phyloP scores from a whole-genome alignment of 768 basidiomycete species.

The Leccinum subgranulosum region DNA sequence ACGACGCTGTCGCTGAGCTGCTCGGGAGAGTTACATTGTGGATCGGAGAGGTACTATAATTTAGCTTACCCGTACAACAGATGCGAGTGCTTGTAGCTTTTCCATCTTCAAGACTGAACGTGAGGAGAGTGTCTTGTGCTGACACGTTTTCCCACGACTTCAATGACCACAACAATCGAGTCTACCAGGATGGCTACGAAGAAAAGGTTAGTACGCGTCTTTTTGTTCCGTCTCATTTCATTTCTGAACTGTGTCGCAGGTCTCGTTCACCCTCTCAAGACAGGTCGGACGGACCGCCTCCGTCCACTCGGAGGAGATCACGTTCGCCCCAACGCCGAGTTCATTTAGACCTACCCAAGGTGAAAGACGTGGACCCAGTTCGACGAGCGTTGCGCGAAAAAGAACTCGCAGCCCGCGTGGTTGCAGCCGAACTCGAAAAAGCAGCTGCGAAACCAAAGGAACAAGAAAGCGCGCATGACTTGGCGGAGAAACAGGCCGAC shows the following conservation, averaged over 20 bases:
- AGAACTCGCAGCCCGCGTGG: constrained; percentile 69
- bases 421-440: constrained; percentile 66
- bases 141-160: neutral
- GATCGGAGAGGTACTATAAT: neutral
- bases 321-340: constrained; percentile 33
- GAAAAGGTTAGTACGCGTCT: constrained; percentile 33
- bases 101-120: constrained; percentile 37
- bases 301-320: constrained; percentile 41
- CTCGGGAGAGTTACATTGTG: neutral
- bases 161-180: constrained; percentile 16
- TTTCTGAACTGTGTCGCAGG: constrained; percentile 29
- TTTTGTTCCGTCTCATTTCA: neutral
- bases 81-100: constrained; percentile 47
- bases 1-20: constrained; percentile 70
- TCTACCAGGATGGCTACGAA: constrained; percentile 40
- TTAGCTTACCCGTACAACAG: constrained; percentile 49
- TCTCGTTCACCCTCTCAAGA: constrained; percentile 47
- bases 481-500: constrained; percentile 75
- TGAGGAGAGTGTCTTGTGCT: neutral
- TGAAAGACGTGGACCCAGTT: constrained; percentile 73
- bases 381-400: constrained; percentile 76
- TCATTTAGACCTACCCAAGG: constrained; percentile 42
- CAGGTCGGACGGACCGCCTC: constrained; percentile 34
- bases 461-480: constrained; percentile 42
- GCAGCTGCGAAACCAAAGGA: constrained; percentile 47